A percentile compares a stretch with the other conserved stretches of the same genome.
These are phyloP conservation scores for Sporisorium graminicola DNA, from an alignment of 1,284 basidiomycete species.

Conservation along the genomic window DNA sequence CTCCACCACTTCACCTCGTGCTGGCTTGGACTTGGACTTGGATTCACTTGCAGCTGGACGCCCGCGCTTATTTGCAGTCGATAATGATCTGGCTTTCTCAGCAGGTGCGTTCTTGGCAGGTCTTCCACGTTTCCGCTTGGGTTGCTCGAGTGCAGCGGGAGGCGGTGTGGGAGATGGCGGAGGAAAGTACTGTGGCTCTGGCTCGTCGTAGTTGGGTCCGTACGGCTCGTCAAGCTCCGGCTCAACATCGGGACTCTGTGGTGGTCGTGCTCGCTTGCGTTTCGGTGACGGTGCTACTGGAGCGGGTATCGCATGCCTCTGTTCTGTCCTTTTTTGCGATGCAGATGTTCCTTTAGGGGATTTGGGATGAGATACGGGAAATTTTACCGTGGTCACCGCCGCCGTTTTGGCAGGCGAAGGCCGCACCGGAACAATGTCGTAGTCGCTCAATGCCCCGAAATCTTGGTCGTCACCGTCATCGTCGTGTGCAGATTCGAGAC, in stretches of 20 bases:
- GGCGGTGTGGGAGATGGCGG: slow-evolving; percentile 1
- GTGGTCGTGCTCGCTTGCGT: slow-evolving; percentile 13
- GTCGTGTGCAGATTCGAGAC: slow-evolving; percentile 17
- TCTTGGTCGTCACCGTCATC: slow-evolving; percentile 17
- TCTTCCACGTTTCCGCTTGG: slow-evolving; percentile 32
- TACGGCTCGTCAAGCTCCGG: slow-evolving; percentile 7
- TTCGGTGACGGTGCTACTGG: slow-evolving; percentile 17
- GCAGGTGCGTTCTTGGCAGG: slow-evolving; percentile 23
- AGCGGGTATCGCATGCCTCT: slow-evolving; percentile 3
- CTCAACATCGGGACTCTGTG: background rate
- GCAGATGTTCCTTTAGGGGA: slow-evolving; percentile 15
- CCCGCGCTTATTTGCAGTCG: background rate
- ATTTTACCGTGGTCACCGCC: background rate
- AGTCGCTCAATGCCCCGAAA: slow-evolving; percentile 7
- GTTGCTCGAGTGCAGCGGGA: slow-evolving; percentile 5
- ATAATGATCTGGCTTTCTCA: background rate
- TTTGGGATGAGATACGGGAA: slow-evolving; percentile 8
- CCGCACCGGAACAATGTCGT: slow-evolving; percentile 16
- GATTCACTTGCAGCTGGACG: slow-evolving; percentile 13
- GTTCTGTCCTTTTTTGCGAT: slow-evolving; percentile 1
- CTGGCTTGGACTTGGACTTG: slow-evolving; percentile 26
- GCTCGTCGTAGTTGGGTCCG: slow-evolving; percentile 14
- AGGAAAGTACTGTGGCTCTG: slow-evolving; percentile 3
- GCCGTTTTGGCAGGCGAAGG: slow-evolving; percentile 9
- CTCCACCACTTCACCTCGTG: slow-evolving; percentile 36